Base-by-base conservation (phyloP, 2,329 filamentous ascomycete species). In the Neopestalotiopsis sp. region DNA sequence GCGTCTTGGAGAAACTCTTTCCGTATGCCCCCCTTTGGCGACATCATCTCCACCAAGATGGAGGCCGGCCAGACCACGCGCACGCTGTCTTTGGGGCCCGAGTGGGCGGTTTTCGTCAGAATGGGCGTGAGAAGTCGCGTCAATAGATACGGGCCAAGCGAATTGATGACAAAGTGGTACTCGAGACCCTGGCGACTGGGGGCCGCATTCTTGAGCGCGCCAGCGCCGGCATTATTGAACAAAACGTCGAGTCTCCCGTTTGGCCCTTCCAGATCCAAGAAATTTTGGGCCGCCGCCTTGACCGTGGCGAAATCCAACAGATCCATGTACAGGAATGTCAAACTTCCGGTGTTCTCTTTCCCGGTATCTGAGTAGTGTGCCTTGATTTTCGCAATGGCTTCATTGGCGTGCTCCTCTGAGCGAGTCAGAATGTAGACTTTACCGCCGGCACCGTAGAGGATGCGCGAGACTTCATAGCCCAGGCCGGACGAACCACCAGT, bases 381-480 rank as follows among this genome's bases (percentile, higher is more conserved):
- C 49, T 72, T 32, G 14, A 74, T 75, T 17, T 67, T 69, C 34
- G 67, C n/a, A 4, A 74, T 73, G 17, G 74, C 73, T 1, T 69
- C 68, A 17, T 74, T 69, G 14, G 69, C 70, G 14, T 71, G 69
- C 42, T 73, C 70, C 32, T 69, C 70, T 5, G 74, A 73, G 59
- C 86, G 82, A 1, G 81, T 83, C 2, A 85, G 84, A 40, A 88
- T 74, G 73, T 87, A 88, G 24, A 88, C 82, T 7, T 80, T 87
- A n/a, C 76, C 85, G 65, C 86, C 84, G 12, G 79, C 80, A 2
- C 76, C 74, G 74, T 88, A 89, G 17, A 89, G 79, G 17, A 87
- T 82, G 30, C 81, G 81, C 59, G 76, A 77, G 9, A 88, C 79
- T 71, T 87, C 84, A 65, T 81, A 79, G 12, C 86, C 86, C 3